These are phyloP conservation scores for Wickerhamomyces alni DNA, from an alignment of 805 yeast species.

Conservation along the genomic window DNA sequence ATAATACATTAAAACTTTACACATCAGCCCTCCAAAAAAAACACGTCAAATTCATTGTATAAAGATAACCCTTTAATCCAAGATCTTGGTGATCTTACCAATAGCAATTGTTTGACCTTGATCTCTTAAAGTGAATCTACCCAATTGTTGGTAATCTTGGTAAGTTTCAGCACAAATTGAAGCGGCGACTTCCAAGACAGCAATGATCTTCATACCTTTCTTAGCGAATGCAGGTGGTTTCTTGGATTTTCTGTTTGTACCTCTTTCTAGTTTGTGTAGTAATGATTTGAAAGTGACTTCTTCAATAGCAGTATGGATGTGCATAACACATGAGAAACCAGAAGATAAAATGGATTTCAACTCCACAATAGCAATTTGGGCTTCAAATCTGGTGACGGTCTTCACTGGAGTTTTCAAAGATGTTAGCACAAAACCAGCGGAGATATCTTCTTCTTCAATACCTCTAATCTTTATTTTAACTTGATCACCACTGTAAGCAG, in stretches of 20 bases:
- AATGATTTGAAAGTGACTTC: slow-evolving; percentile 80
- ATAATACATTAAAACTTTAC: background rate
- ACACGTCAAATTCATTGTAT: no score
- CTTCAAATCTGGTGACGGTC: slow-evolving; percentile 86
- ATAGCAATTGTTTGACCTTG: slow-evolving; percentile 98
- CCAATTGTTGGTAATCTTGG: slow-evolving; percentile 89
- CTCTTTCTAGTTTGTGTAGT: slow-evolving; percentile 91
- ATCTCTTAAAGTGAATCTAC: slow-evolving; percentile 97
- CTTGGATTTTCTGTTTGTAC: slow-evolving; percentile 93
- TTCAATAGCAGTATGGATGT: slow-evolving; percentile 96
- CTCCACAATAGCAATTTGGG: slow-evolving; percentile 95
- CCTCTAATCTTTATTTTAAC: slow-evolving; percentile 91
- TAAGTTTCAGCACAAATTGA: slow-evolving; percentile 94
- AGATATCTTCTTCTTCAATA: slow-evolving; percentile 94
- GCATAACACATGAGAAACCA: slow-evolving; percentile 98
- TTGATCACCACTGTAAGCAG: slow-evolving; percentile 95
- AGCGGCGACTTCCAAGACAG: slow-evolving; percentile 75
- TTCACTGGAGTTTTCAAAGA: slow-evolving; percentile 84
- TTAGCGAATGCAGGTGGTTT: slow-evolving; percentile 98
- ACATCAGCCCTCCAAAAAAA: no score
- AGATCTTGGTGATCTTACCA: slow-evolving; percentile 90
- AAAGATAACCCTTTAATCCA: slow-evolving; percentile 32
- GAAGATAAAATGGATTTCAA: slow-evolving; percentile 89
- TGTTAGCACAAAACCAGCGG: slow-evolving; percentile 86
- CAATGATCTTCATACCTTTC: slow-evolving; percentile 97